Percentiles rank a stretch among this genome's conserved stretches.
Conservation (phyloP, 139 green algal species). For the Chlamydomonas schloesseri region DNA sequence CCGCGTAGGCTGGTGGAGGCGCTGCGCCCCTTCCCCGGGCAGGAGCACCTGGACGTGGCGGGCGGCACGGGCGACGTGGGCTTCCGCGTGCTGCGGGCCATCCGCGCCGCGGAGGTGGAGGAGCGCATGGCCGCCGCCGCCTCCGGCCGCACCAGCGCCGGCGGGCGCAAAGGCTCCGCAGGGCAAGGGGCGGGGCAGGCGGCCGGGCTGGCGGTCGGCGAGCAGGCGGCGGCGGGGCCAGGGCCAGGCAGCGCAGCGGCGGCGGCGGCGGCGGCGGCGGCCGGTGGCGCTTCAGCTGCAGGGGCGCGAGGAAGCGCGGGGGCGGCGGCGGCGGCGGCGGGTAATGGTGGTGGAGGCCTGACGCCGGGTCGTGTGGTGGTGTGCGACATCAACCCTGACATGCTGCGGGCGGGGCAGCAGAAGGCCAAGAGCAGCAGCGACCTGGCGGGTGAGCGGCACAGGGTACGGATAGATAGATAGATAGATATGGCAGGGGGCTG, state of each 20-base stretch:
- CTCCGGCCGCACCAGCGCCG: background rate
- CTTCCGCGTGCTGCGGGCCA: slow-evolving; percentile 80
- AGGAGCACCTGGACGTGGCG: slow-evolving; percentile 96
- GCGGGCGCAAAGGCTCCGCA: too few relatives aligned
- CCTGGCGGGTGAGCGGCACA: slow-evolving; percentile 49
- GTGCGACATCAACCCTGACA: slow-evolving; percentile 96
- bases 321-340: background rate
- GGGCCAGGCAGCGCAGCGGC: background rate
- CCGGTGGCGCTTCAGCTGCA: background rate
- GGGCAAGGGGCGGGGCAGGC: too few relatives aligned
- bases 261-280: background rate
- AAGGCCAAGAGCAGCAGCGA: slow-evolving; percentile 61
- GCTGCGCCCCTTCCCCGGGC: slow-evolving; percentile 86
- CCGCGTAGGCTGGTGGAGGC: slow-evolving; percentile 76
- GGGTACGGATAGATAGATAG: too few relatives aligned
- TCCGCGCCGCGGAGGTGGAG: slow-evolving; percentile 65
- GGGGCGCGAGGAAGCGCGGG: slow-evolving; percentile 11
- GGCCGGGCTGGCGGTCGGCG: background rate
- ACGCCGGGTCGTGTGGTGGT: slow-evolving; percentile 65
- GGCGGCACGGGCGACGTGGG: slow-evolving; percentile 97
- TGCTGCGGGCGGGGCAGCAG: slow-evolving; percentile 89
- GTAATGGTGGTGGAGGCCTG: background rate
- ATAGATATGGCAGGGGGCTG: too few relatives aligned
- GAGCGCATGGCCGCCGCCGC: slow-evolving; percentile 24
- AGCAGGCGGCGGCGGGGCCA: background rate